phyloP scores from a whole-genome alignment of 1,284 basidiomycete species.

The Sphagnurus paluster region DNA sequence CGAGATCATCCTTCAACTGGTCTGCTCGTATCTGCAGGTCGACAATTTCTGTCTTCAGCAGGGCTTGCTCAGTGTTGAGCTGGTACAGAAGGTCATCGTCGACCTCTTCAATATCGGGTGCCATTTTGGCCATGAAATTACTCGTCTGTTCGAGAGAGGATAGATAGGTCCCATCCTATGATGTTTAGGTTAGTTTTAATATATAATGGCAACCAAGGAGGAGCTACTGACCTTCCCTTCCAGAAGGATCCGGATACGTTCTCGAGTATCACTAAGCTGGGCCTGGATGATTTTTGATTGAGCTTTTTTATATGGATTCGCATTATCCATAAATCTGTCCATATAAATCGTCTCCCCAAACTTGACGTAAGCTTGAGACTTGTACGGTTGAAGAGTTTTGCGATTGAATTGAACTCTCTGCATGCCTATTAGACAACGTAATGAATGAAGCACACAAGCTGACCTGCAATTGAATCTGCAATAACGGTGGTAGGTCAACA shows the following conservation, averaged over 20 bases:
- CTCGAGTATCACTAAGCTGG: constrained; percentile 61
- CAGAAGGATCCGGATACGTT: constrained; percentile 65
- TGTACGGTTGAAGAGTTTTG: constrained; percentile 85
- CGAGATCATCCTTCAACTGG: constrained; percentile 68
- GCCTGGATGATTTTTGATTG: constrained; percentile 70
- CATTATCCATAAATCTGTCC: constrained; percentile 88
- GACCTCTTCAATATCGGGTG: constrained; percentile 42
- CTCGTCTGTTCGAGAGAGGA: constrained; percentile 52
- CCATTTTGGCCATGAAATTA: constrained; percentile 53
- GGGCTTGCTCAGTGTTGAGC: constrained; percentile 52
- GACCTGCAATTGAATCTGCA: constrained; percentile 96
- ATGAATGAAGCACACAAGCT: constrained; percentile 19
- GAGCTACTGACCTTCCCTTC: constrained; percentile 71
- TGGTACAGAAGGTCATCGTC: constrained; percentile 53
- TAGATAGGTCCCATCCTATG: constrained; percentile 58
- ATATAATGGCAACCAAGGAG: not conserved
- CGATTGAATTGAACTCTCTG: constrained; percentile 97
- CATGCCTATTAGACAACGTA: not conserved
- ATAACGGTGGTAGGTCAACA: constrained; percentile 83
- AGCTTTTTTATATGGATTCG: constrained; percentile 69
- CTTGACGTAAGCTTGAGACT: constrained; percentile 94
- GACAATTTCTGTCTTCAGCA: constrained; percentile 63
- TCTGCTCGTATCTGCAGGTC: constrained; percentile 54
- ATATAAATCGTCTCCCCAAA: constrained; percentile 87
- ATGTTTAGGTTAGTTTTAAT: not conserved